Evolutionary conservation across 306 rosid genomes (phyloP).

Genomic region (Begonia peltatifolia): DNA sequence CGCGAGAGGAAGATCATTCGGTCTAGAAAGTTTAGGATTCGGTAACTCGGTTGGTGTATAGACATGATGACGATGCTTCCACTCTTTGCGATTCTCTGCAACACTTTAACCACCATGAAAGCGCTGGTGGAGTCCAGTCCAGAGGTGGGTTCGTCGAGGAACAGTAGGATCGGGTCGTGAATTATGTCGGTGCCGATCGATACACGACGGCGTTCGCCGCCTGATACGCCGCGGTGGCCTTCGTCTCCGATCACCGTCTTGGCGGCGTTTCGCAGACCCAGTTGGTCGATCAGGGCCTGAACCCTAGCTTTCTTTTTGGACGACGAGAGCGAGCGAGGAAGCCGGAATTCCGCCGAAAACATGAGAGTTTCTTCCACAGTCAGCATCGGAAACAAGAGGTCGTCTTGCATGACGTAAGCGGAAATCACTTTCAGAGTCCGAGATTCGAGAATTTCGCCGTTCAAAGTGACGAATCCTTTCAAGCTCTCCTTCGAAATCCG

Average conservation of each 20-base stretch:
- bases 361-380: slow-evolving; percentile 88
- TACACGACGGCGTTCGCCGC: slow-evolving; percentile 82
- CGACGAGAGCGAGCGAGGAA: slow-evolving; percentile 66
- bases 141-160: slow-evolving; percentile 88
- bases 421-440: slow-evolving; percentile 56
- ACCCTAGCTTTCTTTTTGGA: slow-evolving; percentile 69
- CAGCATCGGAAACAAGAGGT: slow-evolving; percentile 87
- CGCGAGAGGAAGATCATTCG: slow-evolving; percentile 67
- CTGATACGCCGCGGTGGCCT: slow-evolving; percentile 82
- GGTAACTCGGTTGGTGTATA: slow-evolving; percentile 78
- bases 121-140: slow-evolving; percentile 91
- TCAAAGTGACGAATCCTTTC: slow-evolving; percentile 41
- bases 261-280: slow-evolving; percentile 63
- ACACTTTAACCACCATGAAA: slow-evolving; percentile 82
- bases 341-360: slow-evolving; percentile 81
- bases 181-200: slow-evolving; percentile 82
- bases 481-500: slow-evolving; percentile 68
- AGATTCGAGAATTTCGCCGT: slow-evolving; percentile 48
- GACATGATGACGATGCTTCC: slow-evolving; percentile 84
- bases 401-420: slow-evolving; percentile 96
- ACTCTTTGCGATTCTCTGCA: slow-evolving; percentile 68
- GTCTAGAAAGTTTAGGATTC: slow-evolving; percentile 60
- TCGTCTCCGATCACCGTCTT: slow-evolving; percentile 72
- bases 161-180: slow-evolving; percentile 70
- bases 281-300: slow-evolving; percentile 61